Evolutionary conservation across 2,329 filamentous ascomycete species (phyloP).

Genomic region (Aspergillus felis): DNA sequence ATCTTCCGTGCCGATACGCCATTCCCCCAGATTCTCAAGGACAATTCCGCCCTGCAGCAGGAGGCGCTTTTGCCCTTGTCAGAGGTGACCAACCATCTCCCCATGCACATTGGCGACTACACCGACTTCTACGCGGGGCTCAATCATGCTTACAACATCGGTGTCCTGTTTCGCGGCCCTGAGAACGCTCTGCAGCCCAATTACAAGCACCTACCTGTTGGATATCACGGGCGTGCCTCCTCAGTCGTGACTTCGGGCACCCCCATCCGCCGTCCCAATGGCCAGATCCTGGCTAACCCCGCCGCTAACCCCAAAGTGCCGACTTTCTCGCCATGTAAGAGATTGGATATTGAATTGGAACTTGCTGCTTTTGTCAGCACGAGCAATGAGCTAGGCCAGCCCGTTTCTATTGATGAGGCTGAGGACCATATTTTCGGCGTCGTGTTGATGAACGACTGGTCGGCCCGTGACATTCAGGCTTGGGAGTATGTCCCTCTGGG

Average conservation of each 20-base stretch:
- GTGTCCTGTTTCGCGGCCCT: conserved; percentile 67
- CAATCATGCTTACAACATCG: conserved; percentile 72
- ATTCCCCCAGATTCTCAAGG: conserved; percentile 58
- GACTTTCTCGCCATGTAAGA: conserved; percentile 59
- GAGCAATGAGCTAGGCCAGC: conserved; percentile 61
- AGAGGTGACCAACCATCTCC: conserved; percentile 63
- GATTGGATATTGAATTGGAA: conserved; percentile 76
- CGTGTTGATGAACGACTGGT: conserved; percentile 85
- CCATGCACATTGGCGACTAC: conserved; percentile 77
- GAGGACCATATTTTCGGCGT: conserved; percentile 72
- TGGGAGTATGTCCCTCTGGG: conserved; percentile 84
- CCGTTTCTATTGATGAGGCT: conserved; percentile 61
- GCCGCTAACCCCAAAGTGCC: conserved; percentile 59
- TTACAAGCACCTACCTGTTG: conserved; percentile 76
- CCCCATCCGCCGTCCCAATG: conserved; percentile 66
- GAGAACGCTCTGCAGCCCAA: conserved; percentile 73
- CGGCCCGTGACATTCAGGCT: conserved; percentile 73
- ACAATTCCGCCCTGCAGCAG: conserved; percentile 56
- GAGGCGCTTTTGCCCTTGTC: conserved; percentile 57
- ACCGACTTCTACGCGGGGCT: conserved; percentile 81
- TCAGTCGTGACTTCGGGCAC: conserved; percentile 73
- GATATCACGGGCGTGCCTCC: conserved; percentile 75
- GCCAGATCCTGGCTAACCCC: conserved; percentile 68
- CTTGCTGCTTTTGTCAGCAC: conserved; percentile 70
- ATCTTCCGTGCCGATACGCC: conserved; percentile 60